Percentiles rank a stretch among this genome's conserved stretches.
Evolutionary conservation across 768 basidiomycete genomes (phyloP).

Genomic region (Fomitopsis serialis): DNA sequence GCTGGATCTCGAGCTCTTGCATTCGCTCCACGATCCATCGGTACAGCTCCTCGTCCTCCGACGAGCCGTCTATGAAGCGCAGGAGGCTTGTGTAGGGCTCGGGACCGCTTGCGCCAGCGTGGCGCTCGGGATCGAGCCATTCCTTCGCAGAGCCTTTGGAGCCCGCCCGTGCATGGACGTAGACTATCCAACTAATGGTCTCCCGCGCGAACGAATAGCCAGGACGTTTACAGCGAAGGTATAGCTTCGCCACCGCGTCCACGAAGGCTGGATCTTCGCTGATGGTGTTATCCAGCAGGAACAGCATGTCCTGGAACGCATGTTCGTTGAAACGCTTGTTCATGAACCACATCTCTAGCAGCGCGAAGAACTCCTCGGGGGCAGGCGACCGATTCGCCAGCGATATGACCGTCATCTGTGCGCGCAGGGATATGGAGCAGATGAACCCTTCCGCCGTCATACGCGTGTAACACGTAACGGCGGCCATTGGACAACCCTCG

Average conservation of each 20-base stretch:
- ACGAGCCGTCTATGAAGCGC: slow-evolving; percentile 26
- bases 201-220: slow-evolving; percentile 6
- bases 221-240: slow-evolving; percentile 3
- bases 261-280: slow-evolving; percentile 9
- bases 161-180: slow-evolving; percentile 28
- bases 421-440: slow-evolving; percentile 31
- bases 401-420: slow-evolving; percentile 34
- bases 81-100: slow-evolving; percentile 37
- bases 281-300: slow-evolving; percentile 28
- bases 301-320: slow-evolving; percentile 25
- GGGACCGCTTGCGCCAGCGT: neutral
- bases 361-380: slow-evolving; percentile 8
- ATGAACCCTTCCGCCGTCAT: slow-evolving; percentile 38
- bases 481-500: slow-evolving; percentile 30
- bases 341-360: slow-evolving; percentile 16
- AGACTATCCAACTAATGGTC: slow-evolving; percentile 14
- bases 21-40: slow-evolving; percentile 29
- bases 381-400: slow-evolving; percentile 20
- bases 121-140: slow-evolving; percentile 17
- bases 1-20: slow-evolving; percentile 30
- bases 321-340: slow-evolving; percentile 13
- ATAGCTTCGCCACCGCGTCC: slow-evolving; percentile 10
- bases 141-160: slow-evolving; percentile 24
- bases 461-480: slow-evolving; percentile 34
- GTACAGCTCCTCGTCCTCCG: slow-evolving; percentile 27